Evolutionary conservation across 768 basidiomycete genomes (phyloP).

Genomic region (Russula griseocarnosa): DNA sequence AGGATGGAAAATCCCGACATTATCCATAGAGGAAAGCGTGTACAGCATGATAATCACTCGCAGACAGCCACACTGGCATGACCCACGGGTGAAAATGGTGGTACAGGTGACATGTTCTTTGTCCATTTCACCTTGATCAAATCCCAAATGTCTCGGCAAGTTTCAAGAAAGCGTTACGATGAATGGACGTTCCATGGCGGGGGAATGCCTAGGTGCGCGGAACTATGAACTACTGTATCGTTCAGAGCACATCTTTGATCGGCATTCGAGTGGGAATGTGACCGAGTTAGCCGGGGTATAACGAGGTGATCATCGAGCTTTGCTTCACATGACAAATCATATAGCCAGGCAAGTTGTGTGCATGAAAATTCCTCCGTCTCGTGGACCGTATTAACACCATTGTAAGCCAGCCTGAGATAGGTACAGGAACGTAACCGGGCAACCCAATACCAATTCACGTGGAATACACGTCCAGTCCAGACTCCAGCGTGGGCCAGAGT

Average conservation of each 20-base stretch:
- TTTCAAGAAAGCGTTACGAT: background rate
- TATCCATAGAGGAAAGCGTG: background rate
- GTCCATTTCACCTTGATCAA: background rate
- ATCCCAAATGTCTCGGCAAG: background rate
- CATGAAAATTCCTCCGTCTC: background rate
- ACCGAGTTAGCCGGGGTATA: background rate
- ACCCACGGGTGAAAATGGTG: background rate
- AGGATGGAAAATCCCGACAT: background rate
- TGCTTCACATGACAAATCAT: background rate
- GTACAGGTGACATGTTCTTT: background rate
- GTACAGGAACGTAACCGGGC: background rate
- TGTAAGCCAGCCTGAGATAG: background rate
- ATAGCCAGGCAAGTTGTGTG: background rate
- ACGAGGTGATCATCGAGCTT: background rate
- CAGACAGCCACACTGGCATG: background rate
- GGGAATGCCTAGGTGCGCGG: background rate
- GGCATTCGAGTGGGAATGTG: background rate
- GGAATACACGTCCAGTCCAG: background rate
- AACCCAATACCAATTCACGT: background rate
- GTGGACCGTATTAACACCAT: background rate
- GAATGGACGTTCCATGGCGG: background rate
- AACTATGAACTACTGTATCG: background rate
- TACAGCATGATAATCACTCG: background rate
- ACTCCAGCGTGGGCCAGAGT: background rate
- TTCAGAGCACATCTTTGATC: background rate